Evolutionary conservation across 352 stramenopile genomes (phyloP).

Genomic region (Thalassiosira oceanica): DNA sequence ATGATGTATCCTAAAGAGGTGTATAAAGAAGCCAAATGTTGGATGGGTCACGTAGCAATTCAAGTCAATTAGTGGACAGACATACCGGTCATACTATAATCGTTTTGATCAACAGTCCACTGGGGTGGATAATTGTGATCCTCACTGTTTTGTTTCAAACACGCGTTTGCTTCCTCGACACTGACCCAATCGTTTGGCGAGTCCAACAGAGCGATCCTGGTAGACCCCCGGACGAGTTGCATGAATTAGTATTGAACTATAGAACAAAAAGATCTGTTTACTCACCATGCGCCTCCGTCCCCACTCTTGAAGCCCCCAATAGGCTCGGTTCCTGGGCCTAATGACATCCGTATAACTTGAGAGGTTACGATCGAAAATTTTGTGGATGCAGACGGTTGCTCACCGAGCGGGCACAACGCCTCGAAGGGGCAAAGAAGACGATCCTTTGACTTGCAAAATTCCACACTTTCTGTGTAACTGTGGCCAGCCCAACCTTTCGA

Average conservation of each 20-base stretch:
- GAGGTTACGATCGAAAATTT: too few species aligned
- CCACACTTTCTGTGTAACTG: constrained; percentile 7
- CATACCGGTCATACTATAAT: constrained; percentile 4
- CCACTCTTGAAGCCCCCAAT: constrained; percentile 3
- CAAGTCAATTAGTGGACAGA: not conserved
- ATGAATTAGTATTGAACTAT: too few species aligned
- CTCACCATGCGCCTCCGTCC: constrained; percentile 2
- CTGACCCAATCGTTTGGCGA: constrained; percentile 23
- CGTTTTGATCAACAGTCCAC: too few species aligned
- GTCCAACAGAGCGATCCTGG: constrained; percentile 12
- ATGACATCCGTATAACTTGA: too few species aligned
- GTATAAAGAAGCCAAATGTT: too few species aligned
- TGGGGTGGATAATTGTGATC: too few species aligned
- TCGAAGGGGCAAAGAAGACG: constrained; percentile 10
- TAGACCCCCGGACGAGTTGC: too few species aligned
- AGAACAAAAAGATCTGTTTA: too few species aligned
- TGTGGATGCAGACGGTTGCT: not conserved
- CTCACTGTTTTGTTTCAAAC: too few species aligned
- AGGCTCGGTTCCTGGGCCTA: not conserved
- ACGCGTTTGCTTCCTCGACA: constrained; percentile 2
- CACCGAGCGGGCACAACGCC: not conserved
- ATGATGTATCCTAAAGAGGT: constrained; percentile 22
- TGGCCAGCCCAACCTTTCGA: constrained; percentile 13
- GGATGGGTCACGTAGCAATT: not conserved
- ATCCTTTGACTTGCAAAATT: constrained; percentile 15